Base-by-base conservation (phyloP, 2,329 filamentous ascomycete genomes). In the Fulvia fulva region DNA sequence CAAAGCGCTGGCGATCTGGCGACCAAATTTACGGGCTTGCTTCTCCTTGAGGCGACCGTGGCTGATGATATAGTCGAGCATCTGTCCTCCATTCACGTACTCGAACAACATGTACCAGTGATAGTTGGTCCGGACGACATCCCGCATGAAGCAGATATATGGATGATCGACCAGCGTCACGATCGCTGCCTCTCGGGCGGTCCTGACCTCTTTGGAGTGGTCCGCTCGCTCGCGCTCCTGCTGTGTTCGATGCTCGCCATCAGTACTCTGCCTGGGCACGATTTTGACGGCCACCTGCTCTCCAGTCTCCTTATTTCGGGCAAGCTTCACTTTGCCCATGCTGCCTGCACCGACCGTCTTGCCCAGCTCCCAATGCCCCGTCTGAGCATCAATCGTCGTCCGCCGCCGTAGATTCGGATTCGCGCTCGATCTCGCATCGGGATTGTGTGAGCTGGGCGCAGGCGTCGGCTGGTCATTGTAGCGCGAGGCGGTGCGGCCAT, bases 81-180 rank as follows among this genome's bases (percentile, higher is more conserved):
- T 97, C 77, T 99, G 94, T 19, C 94, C 94, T 50, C 94, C 94
- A 71, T 99, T 97, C 75, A 99, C 94, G 74, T 94, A 97, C 77
- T 99, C 94, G 71, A 96, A 99, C 53, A 99, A 86, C 94, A 99
- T 99, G 76, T 99, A 99, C 94, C 94, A 99, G 76, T 99, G 94
- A 73, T 97, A 94, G 70, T 94, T 93, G 52, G 94, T 97, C 58
- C 92, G 88, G 57, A 97, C 89, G 25, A 97, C 91, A 76, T 99
- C 94, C 65, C 91, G 87, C 83, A 99, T 89, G 59, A 90, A 91
- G 73, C 94, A 97, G 58, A 99, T 95, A 71, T 96, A 95, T 14
- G 93, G 94, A 70, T 97, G 94, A 70, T 91, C 91, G 57, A 97
- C 83, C 50, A 99, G 85, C 25, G 90, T 96, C 63, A 97, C 93